Percentiles rank a stretch among this genome's conserved stretches.
These are phyloP conservation scores for Backusella psychrophila DNA, from an alignment of 192 early-diverging fungal genomes.

Conservation along the genomic window DNA sequence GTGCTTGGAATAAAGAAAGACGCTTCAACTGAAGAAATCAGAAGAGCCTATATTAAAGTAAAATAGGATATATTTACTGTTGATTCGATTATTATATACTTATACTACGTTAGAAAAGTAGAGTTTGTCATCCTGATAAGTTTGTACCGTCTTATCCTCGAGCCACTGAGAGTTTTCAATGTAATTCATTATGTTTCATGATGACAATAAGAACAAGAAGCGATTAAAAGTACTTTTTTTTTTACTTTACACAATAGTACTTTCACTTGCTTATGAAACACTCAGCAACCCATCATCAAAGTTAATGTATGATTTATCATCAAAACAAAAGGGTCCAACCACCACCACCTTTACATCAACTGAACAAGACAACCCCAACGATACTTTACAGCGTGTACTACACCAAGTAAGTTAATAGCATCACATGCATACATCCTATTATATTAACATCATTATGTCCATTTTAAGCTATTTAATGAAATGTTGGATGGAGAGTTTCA, in stretches of 20 bases:
- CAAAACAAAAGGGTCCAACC: slow-evolving; percentile 24
- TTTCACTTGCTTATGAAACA: slow-evolving; percentile 56
- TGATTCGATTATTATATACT: background rate
- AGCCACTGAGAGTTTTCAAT: slow-evolving; percentile 57
- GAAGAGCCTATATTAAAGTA: slow-evolving; percentile 46
- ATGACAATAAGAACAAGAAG: no score
- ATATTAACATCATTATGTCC: background rate
- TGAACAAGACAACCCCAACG: slow-evolving; percentile 32
- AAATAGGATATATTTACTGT: background rate
- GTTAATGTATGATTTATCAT: slow-evolving; percentile 54
- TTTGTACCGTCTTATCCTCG: slow-evolving; percentile 52
- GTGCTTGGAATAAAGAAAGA: slow-evolving; percentile 45
- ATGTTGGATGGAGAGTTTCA: slow-evolving; percentile 63
- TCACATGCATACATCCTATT: background rate
- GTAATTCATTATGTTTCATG: slow-evolving; percentile 22
- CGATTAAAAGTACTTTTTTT: background rate
- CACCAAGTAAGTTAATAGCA: slow-evolving; percentile 39
- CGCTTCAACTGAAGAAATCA: slow-evolving; percentile 45
- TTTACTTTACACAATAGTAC: slow-evolving; percentile 25
- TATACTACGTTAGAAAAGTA: slow-evolving; percentile 39
- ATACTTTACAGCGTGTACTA: slow-evolving; percentile 52
- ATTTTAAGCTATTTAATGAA: slow-evolving; percentile 47
- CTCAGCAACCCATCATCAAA: slow-evolving; percentile 49
- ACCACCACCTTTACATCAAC: slow-evolving; percentile 28
- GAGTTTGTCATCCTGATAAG: slow-evolving; percentile 59